phyloP scores from a whole-genome alignment of 495 filamentous ascomycete species.

The Xylaria castorea region DNA sequence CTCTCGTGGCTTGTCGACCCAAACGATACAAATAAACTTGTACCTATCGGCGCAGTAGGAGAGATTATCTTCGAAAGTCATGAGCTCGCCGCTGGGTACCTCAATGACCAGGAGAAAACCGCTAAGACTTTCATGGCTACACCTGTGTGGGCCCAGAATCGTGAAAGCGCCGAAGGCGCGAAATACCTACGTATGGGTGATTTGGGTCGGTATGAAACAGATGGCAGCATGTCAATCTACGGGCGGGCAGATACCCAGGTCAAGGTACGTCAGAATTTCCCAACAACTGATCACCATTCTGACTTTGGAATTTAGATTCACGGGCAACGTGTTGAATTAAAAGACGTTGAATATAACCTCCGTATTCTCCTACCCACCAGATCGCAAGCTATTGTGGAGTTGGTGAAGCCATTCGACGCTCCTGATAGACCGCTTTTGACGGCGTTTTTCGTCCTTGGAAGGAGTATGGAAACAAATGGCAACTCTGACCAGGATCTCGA shows the following conservation, averaged over 20 bases:
- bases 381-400: neutral
- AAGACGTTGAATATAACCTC: conserved; percentile 7
- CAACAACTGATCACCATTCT: neutral
- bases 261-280: neutral
- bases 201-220: conserved; percentile 1
- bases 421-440: neutral
- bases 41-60: neutral
- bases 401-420: conserved; percentile 2
- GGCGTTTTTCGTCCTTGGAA: neutral
- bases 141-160: neutral
- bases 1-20: conserved; percentile 6
- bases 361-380: neutral
- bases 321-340: conserved; percentile 1
- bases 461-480: neutral
- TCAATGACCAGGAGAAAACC: neutral
- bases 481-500: neutral
- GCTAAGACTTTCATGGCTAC: conserved; percentile 2
- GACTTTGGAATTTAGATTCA: neutral
- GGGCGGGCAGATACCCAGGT: neutral
- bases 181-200: conserved; percentile 1
- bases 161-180: neutral
- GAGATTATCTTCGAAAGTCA: conserved; percentile 5
- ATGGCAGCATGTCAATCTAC: conserved; percentile 6
- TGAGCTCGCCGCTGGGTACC: neutral
- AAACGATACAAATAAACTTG: neutral